phyloP scores from a whole-genome alignment of 768 basidiomycete genomes.

The Fomitopsis pulvina region DNA sequence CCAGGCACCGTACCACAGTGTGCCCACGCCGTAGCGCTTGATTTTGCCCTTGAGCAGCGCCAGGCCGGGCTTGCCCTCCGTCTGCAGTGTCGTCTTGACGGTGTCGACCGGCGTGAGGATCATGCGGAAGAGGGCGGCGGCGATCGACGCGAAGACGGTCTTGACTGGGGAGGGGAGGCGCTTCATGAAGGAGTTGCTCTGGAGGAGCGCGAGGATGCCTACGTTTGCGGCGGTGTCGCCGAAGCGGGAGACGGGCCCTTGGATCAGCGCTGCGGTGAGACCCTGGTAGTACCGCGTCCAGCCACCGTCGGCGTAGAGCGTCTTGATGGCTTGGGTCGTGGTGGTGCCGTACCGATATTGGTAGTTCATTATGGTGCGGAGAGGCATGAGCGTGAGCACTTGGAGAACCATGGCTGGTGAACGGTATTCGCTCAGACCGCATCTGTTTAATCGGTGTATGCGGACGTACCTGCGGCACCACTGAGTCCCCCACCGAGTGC shows the following conservation, averaged over 20 bases:
- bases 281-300: slow-evolving; percentile 86
- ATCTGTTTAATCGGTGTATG: not conserved
- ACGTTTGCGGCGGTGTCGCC: slow-evolving; percentile 95
- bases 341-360: slow-evolving; percentile 88
- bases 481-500: slow-evolving; percentile 89
- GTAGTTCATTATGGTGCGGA: slow-evolving; percentile 98
- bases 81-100: slow-evolving; percentile 92
- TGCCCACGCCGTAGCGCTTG: slow-evolving; percentile 65
- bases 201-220: slow-evolving; percentile 80
- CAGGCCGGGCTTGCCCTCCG: slow-evolving; percentile 71
- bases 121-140: slow-evolving; percentile 85
- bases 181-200: slow-evolving; percentile 67
- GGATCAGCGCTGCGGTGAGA: slow-evolving; percentile 76
- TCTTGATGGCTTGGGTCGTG: slow-evolving; percentile 54
- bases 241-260: slow-evolving; percentile 80
- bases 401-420: slow-evolving; percentile 85
- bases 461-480: slow-evolving; percentile 66
- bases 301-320: slow-evolving; percentile 74
- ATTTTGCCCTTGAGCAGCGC: slow-evolving; percentile 63
- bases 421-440: slow-evolving; percentile 2
- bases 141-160: slow-evolving; percentile 71
- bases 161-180: slow-evolving; percentile 59
- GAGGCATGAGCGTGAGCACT: slow-evolving; percentile 86
- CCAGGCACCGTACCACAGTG: slow-evolving; percentile 86
- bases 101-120: slow-evolving; percentile 91